Conservation (phyloP, 257 asterid species). For the Solanum neorickii region DNA sequence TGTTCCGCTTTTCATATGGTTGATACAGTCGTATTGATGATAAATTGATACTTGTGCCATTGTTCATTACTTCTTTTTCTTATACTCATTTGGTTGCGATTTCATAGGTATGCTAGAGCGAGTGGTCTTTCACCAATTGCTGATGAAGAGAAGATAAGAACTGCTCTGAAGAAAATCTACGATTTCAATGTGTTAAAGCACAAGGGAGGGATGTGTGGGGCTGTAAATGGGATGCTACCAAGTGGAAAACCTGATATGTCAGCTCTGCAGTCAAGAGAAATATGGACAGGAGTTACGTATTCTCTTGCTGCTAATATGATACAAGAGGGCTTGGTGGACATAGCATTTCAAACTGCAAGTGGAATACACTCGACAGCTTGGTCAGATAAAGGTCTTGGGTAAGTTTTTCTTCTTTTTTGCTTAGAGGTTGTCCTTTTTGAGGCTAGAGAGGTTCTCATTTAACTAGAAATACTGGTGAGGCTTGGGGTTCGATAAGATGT, state of each 20-base stretch:
- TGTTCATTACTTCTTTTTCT: background rate
- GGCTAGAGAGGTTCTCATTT: background rate
- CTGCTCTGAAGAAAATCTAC: slow-evolving; percentile 57
- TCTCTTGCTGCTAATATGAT: slow-evolving; percentile 91
- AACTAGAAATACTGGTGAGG: background rate
- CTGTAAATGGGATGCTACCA: slow-evolving; percentile 87
- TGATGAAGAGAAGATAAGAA: slow-evolving; percentile 66
- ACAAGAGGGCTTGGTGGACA: slow-evolving; percentile 69
- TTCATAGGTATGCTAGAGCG: slow-evolving; percentile 83
- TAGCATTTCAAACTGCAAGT: slow-evolving; percentile 74
- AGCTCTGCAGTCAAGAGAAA: slow-evolving; percentile 82
- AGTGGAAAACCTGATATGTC: slow-evolving; percentile 70
- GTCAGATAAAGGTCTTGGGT: slow-evolving; percentile 80
- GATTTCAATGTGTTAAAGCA: slow-evolving; percentile 73
- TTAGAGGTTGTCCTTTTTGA: background rate
- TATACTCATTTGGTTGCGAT: background rate
- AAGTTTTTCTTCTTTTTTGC: slow-evolving; percentile 5
- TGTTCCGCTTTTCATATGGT: background rate
- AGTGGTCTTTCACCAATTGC: slow-evolving; percentile 77
- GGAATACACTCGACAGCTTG: slow-evolving; percentile 72
- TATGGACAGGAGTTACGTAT: slow-evolving; percentile 90
- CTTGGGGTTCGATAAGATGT: background rate
- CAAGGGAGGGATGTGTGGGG: slow-evolving; percentile 70
- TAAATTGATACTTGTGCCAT: background rate
- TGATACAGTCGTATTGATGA: background rate